These are phyloP conservation scores for Pseudogymnoascus sp. DNA, from an alignment of 2,329 filamentous ascomycete species.

Conservation along the genomic window DNA sequence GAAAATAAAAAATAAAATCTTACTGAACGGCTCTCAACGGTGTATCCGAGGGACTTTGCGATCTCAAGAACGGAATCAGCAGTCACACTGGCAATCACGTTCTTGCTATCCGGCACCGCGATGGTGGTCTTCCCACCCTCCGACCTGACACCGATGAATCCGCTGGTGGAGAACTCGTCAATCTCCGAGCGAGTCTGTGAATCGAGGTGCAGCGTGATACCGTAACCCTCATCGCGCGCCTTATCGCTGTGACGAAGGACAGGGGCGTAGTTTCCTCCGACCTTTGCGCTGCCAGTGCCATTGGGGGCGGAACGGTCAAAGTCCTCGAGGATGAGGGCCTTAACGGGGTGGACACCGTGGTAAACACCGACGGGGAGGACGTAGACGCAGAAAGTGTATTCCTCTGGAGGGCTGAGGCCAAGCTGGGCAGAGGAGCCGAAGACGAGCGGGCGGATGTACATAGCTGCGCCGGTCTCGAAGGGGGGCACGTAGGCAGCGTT, in stretches of 20 bases:
- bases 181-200: slow-evolving; percentile 76
- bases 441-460: slow-evolving; percentile 86
- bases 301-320: slow-evolving; percentile 92
- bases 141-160: slow-evolving; percentile 74
- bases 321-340: slow-evolving; percentile 79
- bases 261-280: slow-evolving; percentile 93
- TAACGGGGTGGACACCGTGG: slow-evolving; percentile 83
- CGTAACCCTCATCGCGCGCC: slow-evolving; percentile 70
- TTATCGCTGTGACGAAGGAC: slow-evolving; percentile 82
- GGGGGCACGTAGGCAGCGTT: slow-evolving; percentile 92
- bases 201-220: slow-evolving; percentile 93
- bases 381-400: slow-evolving; percentile 86
- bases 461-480: slow-evolving; percentile 76
- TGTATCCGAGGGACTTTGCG: slow-evolving; percentile 72
- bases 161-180: slow-evolving; percentile 93
- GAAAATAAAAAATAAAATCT: slow-evolving; percentile 24
- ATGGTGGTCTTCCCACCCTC: slow-evolving; percentile 56
- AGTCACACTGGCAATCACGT: slow-evolving; percentile 82
- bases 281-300: slow-evolving; percentile 84
- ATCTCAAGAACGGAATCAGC: slow-evolving; percentile 72
- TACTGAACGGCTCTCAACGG: slow-evolving; percentile 67
- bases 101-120: slow-evolving; percentile 79
- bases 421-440: slow-evolving; percentile 85
- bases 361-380: slow-evolving; percentile 91
- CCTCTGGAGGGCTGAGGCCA: slow-evolving; percentile 77